phyloP scores from a whole-genome alignment of 768 basidiomycete genomes.

The Tylopilus felleus region DNA sequence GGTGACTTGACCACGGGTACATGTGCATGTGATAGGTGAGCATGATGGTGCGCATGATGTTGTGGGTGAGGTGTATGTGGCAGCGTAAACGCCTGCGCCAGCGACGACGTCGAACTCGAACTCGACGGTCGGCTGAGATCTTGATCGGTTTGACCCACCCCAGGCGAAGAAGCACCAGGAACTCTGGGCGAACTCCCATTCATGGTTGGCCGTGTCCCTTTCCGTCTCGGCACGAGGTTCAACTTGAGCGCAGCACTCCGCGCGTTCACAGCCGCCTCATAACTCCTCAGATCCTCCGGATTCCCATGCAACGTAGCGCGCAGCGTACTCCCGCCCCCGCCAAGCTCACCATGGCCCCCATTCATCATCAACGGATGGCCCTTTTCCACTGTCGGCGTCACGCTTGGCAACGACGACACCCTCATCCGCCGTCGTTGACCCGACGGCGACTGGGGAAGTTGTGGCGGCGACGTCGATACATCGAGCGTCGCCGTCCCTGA shows the following conservation, averaged over 20 bases:
- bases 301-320: conserved; percentile 43
- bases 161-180: not conserved
- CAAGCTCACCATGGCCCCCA: conserved; percentile 20
- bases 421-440: conserved; percentile 43
- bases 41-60: not conserved
- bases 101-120: conserved; percentile 36
- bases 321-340: conserved; percentile 24
- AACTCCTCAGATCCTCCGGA: conserved; percentile 63
- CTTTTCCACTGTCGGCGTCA: conserved; percentile 51
- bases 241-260: conserved; percentile 58
- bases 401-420: conserved; percentile 67
- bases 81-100: conserved; percentile 41
- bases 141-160: conserved; percentile 14
- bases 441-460: conserved; percentile 28
- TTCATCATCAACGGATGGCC: conserved; percentile 16
- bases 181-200: conserved; percentile 19
- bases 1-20: conserved; percentile 19
- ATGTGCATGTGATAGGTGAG: conserved; percentile 1
- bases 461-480: not conserved
- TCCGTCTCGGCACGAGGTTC: conserved; percentile 48
- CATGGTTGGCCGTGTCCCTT: conserved; percentile 21
- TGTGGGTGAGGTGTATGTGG: not conserved
- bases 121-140: conserved; percentile 36
- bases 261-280: conserved; percentile 74
- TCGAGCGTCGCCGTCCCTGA: conserved; percentile 20